Evolutionary conservation across 192 early-diverging fungal genomes (phyloP), one percentile per base, ranked within the genome.

Genomic region (Dissophora ornata): DNA sequence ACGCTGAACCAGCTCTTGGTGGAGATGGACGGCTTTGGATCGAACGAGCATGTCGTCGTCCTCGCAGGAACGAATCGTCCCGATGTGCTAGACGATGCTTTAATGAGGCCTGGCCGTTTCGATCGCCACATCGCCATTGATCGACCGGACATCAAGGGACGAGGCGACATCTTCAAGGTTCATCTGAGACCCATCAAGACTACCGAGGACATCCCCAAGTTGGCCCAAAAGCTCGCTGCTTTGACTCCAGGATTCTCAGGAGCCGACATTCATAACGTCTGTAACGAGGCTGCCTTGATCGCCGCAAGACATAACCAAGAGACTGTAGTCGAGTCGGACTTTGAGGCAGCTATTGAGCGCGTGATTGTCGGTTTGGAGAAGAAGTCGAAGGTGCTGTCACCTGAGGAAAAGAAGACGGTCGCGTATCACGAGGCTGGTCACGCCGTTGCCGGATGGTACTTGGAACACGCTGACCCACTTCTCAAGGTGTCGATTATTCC

Each of bases 341-440:
- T 99, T 87, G 98, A 99, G 82, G 85, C 88, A 48, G 98, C 98
- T 30, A 98, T 99, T 79, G 98, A 99, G 81, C 90, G 98, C 40
- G 98, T 99, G 51, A 95, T 99, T 85, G 98, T 91, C 7, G 98
- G 98, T 21, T 80, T 99, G 19, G 98, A 99, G 82, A 99, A 98
- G 87, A 98, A 98, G 82, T 95, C 94, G 33, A 89, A 93, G 19
- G 94, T 98, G 24, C 81, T 99, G 62, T 92, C 92, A 36, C 96
- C 98, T 2, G 93, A 96, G 54, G 98, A 99, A 82, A 99, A 99
- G 89, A 97, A 93, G 87, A 97, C 95, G 21, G 97, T 99, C 32
- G 98, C 98, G n/a, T 97, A 99, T 82, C 98, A 99, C 83, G 98
- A 99, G 85, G 98, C 98, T 40, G 98, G 98, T 3, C 98, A 99